A percentile compares a stretch with the other conserved stretches of the same genome.
Conservation (phyloP, 805 yeast species). For the Phaffomyces opuntiae region DNA sequence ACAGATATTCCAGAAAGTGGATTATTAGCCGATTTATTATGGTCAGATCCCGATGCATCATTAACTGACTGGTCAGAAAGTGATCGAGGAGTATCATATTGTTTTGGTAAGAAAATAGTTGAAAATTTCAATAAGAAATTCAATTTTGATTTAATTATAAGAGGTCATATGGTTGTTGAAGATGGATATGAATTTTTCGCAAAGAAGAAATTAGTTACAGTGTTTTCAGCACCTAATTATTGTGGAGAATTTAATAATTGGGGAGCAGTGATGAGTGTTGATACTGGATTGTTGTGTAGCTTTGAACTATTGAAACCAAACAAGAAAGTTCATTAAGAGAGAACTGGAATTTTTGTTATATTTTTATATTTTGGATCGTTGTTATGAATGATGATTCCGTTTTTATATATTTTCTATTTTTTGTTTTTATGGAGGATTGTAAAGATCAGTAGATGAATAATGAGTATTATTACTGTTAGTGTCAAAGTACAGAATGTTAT, state of each 20-base stretch:
- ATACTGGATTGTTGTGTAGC: constrained; percentile 84
- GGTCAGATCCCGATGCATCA: constrained; percentile 73
- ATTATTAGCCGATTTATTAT: constrained; percentile 64
- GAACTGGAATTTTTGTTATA: not conserved
- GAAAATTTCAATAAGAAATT: constrained; percentile 58
- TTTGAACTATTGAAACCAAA: constrained; percentile 87
- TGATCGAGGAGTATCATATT: constrained; percentile 77
- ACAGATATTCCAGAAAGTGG: constrained; percentile 83
- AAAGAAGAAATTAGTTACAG: constrained; percentile 66
- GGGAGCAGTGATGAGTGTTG: constrained; percentile 98
- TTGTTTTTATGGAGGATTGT: not conserved
- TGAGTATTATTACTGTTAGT: too few relatives aligned
- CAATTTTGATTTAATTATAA: constrained; percentile 67
- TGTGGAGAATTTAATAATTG: constrained; percentile 61
- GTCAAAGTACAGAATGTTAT: too few relatives aligned
- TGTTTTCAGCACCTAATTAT: constrained; percentile 78
- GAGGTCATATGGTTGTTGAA: constrained; percentile 89
- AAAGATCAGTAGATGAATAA: too few relatives aligned
- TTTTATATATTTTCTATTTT: not conserved
- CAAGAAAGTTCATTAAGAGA: constrained; percentile 10
- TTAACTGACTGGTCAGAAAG: constrained; percentile 67
- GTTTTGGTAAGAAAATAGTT: constrained; percentile 70
- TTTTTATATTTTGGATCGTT: too few relatives aligned
- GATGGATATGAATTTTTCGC: constrained; percentile 83
- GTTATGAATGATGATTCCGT: not conserved